Percentiles rank a stretch among this genome's conserved stretches.
Conservation (phyloP, 441 rosid genomes). For the Pelargonium myrrhifolium region DNA sequence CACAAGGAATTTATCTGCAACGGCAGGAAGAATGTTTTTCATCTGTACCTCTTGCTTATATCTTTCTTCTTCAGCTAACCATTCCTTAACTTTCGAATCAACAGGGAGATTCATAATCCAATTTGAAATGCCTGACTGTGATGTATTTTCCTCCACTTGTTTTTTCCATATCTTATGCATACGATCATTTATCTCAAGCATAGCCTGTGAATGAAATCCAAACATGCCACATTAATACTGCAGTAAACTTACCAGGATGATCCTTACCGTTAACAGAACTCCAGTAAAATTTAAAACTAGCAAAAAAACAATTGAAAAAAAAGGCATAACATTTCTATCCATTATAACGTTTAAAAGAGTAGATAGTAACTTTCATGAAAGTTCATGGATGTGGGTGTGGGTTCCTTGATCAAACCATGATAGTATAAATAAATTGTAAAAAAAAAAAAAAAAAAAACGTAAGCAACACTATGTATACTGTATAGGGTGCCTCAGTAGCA, state of each 20-base stretch:
- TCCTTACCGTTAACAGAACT: neutral
- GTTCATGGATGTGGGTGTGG: too few relatives aligned
- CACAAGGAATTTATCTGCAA: slow-evolving; percentile 76
- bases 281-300: too few relatives aligned
- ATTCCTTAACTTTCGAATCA: slow-evolving; percentile 75
- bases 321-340: too few relatives aligned
- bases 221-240: slow-evolving; percentile 1
- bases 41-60: slow-evolving; percentile 73
- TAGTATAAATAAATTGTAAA: too few relatives aligned
- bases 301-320: too few relatives aligned
- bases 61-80: slow-evolving; percentile 85
- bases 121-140: slow-evolving; percentile 51
- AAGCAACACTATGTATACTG: too few relatives aligned
- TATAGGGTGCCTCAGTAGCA: too few relatives aligned
- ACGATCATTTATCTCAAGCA: slow-evolving; percentile 78
- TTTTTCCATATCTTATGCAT: slow-evolving; percentile 90
- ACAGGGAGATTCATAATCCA: slow-evolving; percentile 84
- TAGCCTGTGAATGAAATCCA: slow-evolving; percentile 44
- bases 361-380: too few relatives aligned
- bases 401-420: too few relatives aligned
- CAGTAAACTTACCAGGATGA: neutral
- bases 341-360: too few relatives aligned
- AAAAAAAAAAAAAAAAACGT: too few relatives aligned
- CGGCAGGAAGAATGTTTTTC: slow-evolving; percentile 82
- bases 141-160: slow-evolving; percentile 53